Percentiles rank a stretch among this genome's conserved stretches.
Conservation (phyloP, 495 filamentous ascomycete genomes). For the Tuber calosporum region DNA sequence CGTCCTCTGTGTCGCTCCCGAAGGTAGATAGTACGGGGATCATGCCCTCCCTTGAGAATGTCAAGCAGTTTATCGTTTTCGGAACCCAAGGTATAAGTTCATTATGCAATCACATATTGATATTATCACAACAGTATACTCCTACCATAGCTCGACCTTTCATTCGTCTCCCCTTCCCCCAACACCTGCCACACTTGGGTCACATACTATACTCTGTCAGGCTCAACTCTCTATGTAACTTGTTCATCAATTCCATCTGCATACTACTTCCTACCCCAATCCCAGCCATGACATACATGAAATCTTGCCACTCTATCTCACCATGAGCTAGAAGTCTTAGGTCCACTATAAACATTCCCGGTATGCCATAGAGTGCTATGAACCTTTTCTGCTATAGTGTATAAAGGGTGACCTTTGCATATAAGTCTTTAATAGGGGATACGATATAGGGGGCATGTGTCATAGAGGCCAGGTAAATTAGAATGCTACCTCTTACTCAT, state of each 20-base stretch:
- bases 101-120: too few species aligned
- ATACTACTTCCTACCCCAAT: constrained; percentile 87
- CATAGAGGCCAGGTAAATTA: constrained; percentile 90
- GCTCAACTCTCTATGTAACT: constrained; percentile 66
- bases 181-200: background rate
- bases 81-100: too few species aligned
- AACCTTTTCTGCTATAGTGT: constrained; percentile 66
- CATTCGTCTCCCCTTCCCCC: background rate
- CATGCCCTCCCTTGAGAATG: too few species aligned
- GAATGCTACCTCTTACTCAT: constrained; percentile 74
- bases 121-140: too few species aligned
- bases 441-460: constrained; percentile 80
- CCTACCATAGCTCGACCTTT: too few species aligned
- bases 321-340: constrained; percentile 61
- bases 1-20: too few species aligned
- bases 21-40: too few species aligned
- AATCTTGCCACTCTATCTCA: constrained; percentile 50
- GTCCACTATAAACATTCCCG: constrained; percentile 93
- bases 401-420: constrained; percentile 63
- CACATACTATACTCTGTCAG: constrained; percentile 62
- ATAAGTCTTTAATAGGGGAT: constrained; percentile 81
- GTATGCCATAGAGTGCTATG: constrained; percentile 85
- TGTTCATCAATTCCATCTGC: constrained; percentile 75
- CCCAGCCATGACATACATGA: constrained; percentile 70
- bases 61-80: too few species aligned